These are phyloP conservation scores for Lentinus brumalis DNA, from an alignment of 768 basidiomycete species.

Conservation along the genomic window DNA sequence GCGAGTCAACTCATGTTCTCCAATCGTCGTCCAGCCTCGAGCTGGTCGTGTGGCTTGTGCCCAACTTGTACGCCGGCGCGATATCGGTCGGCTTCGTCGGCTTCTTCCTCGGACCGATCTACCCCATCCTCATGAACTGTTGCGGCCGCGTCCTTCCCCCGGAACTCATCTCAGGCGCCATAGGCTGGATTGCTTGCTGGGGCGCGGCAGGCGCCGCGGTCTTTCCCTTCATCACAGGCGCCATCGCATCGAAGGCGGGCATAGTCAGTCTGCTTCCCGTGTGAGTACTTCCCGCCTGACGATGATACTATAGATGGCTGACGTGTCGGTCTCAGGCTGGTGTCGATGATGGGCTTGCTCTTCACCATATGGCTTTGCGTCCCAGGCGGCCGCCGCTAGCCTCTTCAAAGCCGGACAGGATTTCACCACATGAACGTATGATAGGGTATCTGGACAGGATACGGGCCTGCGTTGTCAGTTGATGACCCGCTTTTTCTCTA, in stretches of 20 bases:
- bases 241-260: slow-evolving; percentile 42
- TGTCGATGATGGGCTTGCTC: slow-evolving; percentile 24
- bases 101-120: slow-evolving; percentile 50
- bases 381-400: slow-evolving; percentile 8
- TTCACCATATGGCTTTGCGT: slow-evolving; percentile 19
- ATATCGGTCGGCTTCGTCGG: slow-evolving; percentile 58
- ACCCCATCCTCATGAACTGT: slow-evolving; percentile 45
- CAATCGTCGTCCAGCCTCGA: slow-evolving; percentile 45
- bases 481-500: too few species aligned
- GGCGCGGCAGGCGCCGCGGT: slow-evolving; percentile 53
- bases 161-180: slow-evolving; percentile 42
- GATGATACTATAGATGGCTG: not conserved
- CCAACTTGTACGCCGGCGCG: slow-evolving; percentile 52
- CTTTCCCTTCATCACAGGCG: slow-evolving; percentile 54
- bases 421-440: not conserved
- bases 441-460: not conserved
- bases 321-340: slow-evolving; percentile 7
- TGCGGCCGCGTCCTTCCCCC: slow-evolving; percentile 44
- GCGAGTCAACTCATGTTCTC: not conserved
- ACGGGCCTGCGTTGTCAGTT: too few species aligned
- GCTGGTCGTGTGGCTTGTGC: slow-evolving; percentile 59
- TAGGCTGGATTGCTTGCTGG: slow-evolving; percentile 56
- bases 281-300: slow-evolving; percentile 33
- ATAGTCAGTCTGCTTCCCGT: slow-evolving; percentile 49
- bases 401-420: not conserved